phyloP scores from a whole-genome alignment of 176 grass and related monocot species.

The Rhynchospora tenuis region DNA sequence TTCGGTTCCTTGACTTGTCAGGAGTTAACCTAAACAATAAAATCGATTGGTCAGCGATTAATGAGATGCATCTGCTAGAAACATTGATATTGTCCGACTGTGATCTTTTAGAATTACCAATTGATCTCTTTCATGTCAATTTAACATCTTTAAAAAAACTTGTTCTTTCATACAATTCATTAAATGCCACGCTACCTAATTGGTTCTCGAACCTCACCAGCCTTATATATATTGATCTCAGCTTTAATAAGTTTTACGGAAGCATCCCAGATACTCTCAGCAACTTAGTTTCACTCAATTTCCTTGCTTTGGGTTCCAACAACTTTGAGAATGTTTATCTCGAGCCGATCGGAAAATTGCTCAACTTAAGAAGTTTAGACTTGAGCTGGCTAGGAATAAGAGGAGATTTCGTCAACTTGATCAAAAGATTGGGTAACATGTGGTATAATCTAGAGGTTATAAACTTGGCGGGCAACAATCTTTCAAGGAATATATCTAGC shows the following conservation, averaged over 20 bases:
- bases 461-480: not conserved
- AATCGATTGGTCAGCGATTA: no score
- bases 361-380: not conserved
- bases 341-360: conserved; percentile 7
- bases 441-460: not conserved
- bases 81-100: no score
- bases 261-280: not conserved
- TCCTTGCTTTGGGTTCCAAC: not conserved
- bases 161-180: not conserved
- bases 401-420: conserved; percentile 2
- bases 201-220: conserved; percentile 36
- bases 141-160: not conserved
- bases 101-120: no score
- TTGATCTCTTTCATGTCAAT: no score
- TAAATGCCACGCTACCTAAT: not conserved
- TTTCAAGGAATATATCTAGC: conserved; percentile 6
- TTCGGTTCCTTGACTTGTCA: no score
- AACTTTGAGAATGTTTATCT: not conserved
- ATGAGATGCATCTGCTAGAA: no score
- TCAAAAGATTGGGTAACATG: not conserved
- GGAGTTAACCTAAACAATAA: no score
- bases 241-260: not conserved
- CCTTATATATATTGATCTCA: not conserved
- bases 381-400: not conserved
- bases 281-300: not conserved